Evolutionary conservation across 2,329 filamentous ascomycete species (phyloP).

Genomic region (Phialophora expanda): DNA sequence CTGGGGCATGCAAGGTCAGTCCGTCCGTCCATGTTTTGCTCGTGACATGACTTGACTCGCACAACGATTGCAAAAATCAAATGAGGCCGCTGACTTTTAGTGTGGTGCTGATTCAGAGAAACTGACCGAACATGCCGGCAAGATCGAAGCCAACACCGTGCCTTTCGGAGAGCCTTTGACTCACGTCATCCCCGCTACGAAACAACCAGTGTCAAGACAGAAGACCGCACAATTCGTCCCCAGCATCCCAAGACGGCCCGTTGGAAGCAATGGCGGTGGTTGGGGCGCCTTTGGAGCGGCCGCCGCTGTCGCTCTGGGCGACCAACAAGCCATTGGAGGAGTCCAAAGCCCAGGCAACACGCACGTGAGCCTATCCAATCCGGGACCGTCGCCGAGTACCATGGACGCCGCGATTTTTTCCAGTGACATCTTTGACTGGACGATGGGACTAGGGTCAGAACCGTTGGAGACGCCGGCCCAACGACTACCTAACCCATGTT

Average conservation of each 20-base stretch:
- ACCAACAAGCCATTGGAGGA: background rate
- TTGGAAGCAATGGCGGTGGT: background rate
- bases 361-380: background rate
- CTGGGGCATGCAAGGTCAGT: slow-evolving; percentile 16
- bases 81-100: background rate
- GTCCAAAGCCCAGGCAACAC: background rate
- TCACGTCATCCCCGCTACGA: slow-evolving; percentile 7
- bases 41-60: background rate
- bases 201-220: slow-evolving; percentile 10
- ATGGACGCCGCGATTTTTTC: slow-evolving; percentile 8
- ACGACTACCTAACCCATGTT: background rate
- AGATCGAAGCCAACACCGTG: slow-evolving; percentile 14
- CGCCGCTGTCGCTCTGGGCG: background rate
- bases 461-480: background rate
- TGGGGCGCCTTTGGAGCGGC: background rate
- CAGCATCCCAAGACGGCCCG: background rate
- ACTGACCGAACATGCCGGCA: slow-evolving; percentile 11
- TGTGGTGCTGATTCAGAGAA: background rate
- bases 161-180: slow-evolving; percentile 11
- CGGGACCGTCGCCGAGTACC: background rate
- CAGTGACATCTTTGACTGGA: slow-evolving; percentile 14
- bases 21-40: background rate
- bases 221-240: slow-evolving; percentile 13
- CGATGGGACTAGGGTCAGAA: slow-evolving; percentile 8
- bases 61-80: background rate